Conservation (phyloP, 2,329 filamentous ascomycete species). For the Fusarium scirpi region DNA sequence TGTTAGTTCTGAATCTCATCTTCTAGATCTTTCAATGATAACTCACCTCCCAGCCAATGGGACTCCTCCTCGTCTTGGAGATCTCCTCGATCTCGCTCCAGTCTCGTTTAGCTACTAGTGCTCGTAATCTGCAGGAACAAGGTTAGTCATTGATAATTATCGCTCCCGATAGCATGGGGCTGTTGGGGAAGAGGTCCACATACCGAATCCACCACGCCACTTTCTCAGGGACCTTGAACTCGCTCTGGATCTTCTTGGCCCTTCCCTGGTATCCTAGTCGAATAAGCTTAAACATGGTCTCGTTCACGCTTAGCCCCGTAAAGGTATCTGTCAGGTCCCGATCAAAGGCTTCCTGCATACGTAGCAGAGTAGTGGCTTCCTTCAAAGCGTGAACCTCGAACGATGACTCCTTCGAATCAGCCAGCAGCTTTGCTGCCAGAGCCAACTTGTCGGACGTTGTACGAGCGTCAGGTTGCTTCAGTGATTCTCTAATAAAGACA, state of each 20-base stretch:
- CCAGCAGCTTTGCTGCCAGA: slow-evolving; percentile 84
- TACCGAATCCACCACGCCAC: slow-evolving; percentile 86
- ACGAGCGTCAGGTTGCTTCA: slow-evolving; percentile 76
- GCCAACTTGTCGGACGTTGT: slow-evolving; percentile 86
- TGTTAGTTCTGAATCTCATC: slow-evolving; percentile 29
- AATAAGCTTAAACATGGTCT: slow-evolving; percentile 91
- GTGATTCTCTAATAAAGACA: slow-evolving; percentile 85
- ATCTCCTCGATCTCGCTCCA: slow-evolving; percentile 94
- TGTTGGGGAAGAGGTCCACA: slow-evolving; percentile 44
- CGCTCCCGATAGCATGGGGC: slow-evolving; percentile 17
- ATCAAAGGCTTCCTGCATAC: slow-evolving; percentile 88
- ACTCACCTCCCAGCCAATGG: slow-evolving; percentile 95
- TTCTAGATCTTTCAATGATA: not conserved
- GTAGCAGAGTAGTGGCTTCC: slow-evolving; percentile 82
- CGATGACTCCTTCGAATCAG: slow-evolving; percentile 82
- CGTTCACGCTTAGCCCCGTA: slow-evolving; percentile 86
- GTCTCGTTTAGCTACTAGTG: slow-evolving; percentile 88
- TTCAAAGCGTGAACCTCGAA: slow-evolving; percentile 81
- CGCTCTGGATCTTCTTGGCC: slow-evolving; percentile 86
- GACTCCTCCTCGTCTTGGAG: slow-evolving; percentile 81
- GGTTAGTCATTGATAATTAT: slow-evolving; percentile 36
- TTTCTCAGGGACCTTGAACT: slow-evolving; percentile 94
- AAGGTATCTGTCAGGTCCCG: slow-evolving; percentile 83
- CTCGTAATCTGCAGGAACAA: slow-evolving; percentile 72
- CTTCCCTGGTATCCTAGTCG: slow-evolving; percentile 84